Percentiles rank a stretch among this genome's conserved stretches.
These are phyloP conservation scores for Exophiala oligosperma DNA, from an alignment of 2,329 filamentous ascomycete species.

Conservation along the genomic window DNA sequence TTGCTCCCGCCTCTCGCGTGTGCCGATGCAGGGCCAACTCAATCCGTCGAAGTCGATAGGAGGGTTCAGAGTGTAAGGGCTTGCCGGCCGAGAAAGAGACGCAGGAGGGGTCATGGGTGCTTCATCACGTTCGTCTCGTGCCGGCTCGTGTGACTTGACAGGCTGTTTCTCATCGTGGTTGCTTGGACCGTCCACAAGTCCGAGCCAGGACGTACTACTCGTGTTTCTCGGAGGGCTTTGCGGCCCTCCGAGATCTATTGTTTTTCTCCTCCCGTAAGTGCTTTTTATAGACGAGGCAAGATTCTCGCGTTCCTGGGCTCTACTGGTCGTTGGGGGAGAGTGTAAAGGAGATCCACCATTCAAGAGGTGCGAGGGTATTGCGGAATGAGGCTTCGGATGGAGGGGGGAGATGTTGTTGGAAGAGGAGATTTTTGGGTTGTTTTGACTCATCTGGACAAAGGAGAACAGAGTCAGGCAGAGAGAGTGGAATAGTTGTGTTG, in stretches of 20 bases:
- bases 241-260: constrained; percentile 44
- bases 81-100: constrained; percentile 51
- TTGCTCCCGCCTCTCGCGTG: constrained; percentile 54
- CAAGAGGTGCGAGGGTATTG: constrained; percentile 57
- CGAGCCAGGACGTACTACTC: constrained; percentile 19
- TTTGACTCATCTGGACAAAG: constrained; percentile 19
- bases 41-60: constrained; percentile 54
- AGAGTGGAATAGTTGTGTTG: too few species aligned
- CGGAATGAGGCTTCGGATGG: constrained; percentile 49
- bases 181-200: constrained; percentile 21
- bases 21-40: constrained; percentile 53
- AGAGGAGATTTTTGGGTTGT: constrained; percentile 13
- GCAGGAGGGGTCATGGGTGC: constrained; percentile 52
- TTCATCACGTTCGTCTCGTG: constrained; percentile 55
- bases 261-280: constrained; percentile 53
- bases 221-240: constrained; percentile 7
- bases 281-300: constrained; percentile 60
- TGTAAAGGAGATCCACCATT: constrained; percentile 58
- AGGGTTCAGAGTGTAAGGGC: constrained; percentile 50
- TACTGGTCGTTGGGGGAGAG: constrained; percentile 39
- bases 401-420: constrained; percentile 13
- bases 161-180: constrained; percentile 14
- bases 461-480: neutral
- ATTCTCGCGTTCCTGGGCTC: constrained; percentile 57
- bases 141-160: constrained; percentile 45